Base-by-base conservation (phyloP, 2,329 filamentous ascomycete species). In the Monilinia fructicola region DNA sequence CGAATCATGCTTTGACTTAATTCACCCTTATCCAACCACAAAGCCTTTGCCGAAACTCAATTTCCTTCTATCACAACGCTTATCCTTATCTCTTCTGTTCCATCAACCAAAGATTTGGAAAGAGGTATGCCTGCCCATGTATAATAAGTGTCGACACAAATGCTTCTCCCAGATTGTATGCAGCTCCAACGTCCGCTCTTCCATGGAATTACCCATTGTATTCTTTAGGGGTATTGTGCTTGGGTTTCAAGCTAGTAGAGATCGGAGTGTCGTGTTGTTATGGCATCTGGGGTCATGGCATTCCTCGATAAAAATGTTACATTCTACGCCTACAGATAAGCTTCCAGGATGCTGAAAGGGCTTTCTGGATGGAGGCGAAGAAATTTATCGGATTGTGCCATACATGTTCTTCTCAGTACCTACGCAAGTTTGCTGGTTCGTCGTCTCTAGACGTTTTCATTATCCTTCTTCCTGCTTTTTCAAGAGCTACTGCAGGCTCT, bases 381-480 rank as follows among this genome's bases (percentile, higher is more conserved):
- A 59, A 16, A 4, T 6, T n/a, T 48, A 9, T 48, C 21, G 21
- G 6, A 35, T n/a, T 35, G 21, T 46, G 12, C 40, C 44, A 50
- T 35, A 46, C 4, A 21, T n/a, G 35, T 59, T 23, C 14, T 28
- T 44, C 42, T 48, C 11, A 11, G 31, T 35, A 46, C 42, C 56
- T 46, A 26, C 42, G 28, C 28, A 59, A 48, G 26, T 48, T 59
- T 59, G 42, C 56, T 31, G 26, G 42, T 59, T 44, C 26, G 11
- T 59, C 42, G 10, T 59, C 42, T 48, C 3, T 50, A 4, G 11
- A 4, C 38, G 42, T 46, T 35, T 10, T n/a, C 26, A 3, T 35
- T 35, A 40, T 3, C 31, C 10, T 23, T n/a, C 3, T 23, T 35
- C 26, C 18, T 59, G 26, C 40, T 16, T 35, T 18, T 4, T 21